Base-by-base conservation (phyloP, 768 basidiomycete genomes). In the Flagelloscypha sp. region DNA sequence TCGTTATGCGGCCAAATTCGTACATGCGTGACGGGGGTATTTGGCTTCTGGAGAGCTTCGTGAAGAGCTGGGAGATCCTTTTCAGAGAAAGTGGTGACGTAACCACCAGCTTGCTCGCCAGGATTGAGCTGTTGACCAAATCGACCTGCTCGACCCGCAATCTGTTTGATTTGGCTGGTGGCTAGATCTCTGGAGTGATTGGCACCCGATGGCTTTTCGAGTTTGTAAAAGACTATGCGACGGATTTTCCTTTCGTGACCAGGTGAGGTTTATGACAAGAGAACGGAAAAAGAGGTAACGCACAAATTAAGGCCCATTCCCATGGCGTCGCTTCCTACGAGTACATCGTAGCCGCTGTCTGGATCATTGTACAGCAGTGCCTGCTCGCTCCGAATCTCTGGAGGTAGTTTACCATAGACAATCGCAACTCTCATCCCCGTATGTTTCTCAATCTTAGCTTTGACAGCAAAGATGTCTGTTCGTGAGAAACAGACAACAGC, bases 301-400 rank as follows among this genome's bases (percentile, higher is more conserved):
- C 55, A 97, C 95, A 99, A 59, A 52, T 99, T 98, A 15, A 99
- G 68, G 1, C 95, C 95, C 90, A 99, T 93, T 2, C 95, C 92
- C 32, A 97, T 81, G 0, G 92, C 90, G 50, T 99, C 95, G 47
- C 86, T 92, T 2, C 88, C 94, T 12, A 98, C 76, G 27, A 99
- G 68, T 2, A 98, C 80, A 47, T 94, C 85, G 48, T 84, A 86
- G 2, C 76, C 80, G n/a, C 81, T 86, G 27, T 74, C 51, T 0
- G 76, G 76, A 41, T 87, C 75, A 48, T 99, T 98, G 69, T 98
- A 98, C 22, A 89, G 67, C 7, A 76, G 74, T 1, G 95, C 95
- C 54, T 98, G 94, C 49, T 92, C 85, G 40, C 80, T 88, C 22
- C 92, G 67, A 35, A 89, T 76, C 55, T 98, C 93, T 0, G 94